Evolutionary conservation across 345 rosid species (phyloP), one percentile per base, ranked within the genome.

Genomic region (Eucalyptus decipiens): DNA sequence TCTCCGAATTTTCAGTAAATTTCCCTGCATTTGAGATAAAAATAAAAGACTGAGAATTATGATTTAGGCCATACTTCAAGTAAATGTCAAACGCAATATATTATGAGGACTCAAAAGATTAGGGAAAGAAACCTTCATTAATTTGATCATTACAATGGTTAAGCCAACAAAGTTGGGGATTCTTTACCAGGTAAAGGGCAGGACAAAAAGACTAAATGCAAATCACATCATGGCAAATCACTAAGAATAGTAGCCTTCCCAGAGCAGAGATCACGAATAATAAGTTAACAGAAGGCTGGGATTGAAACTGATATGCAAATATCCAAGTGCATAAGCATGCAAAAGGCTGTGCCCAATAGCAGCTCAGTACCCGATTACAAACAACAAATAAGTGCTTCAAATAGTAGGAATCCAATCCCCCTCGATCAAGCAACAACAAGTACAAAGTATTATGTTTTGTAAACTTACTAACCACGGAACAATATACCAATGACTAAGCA

Each of bases 1-100:
- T 91, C 94, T 95, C 87, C 93, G 93, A 67, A 98, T 98, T 92
- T 97, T 98, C 90, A 93, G 58, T 88, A 97, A 95, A 58, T 94
- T 95, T 88, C 96, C 99, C 99, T 98, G 95, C 90, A 94, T 28
- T 90, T 14, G 72, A 87, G 54, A 86, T 54, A 69, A 69, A 26
- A 72, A 56, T 67, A n/a, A 67, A 26, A 24, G 18, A 65, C 9
- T 86, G 30, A 87, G 16, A 49, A 37, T 40, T 37, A 54, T 28
- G 72, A 69, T 42, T 51, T 67, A 89, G 45, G 40, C 45, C 52
- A 80, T 12, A 8, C 87, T 89, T 47, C 11, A 40, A 76, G 47
- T 11, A 40, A 76, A 76, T 21, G 15, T 76, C 26, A n/a, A 24
- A 86, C 21, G 13, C 30, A 37, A 48, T 45, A 34, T 30, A 86